phyloP scores from a whole-genome alignment of 208 protist genomes.

The Balamuthia mandrillaris region DNA sequence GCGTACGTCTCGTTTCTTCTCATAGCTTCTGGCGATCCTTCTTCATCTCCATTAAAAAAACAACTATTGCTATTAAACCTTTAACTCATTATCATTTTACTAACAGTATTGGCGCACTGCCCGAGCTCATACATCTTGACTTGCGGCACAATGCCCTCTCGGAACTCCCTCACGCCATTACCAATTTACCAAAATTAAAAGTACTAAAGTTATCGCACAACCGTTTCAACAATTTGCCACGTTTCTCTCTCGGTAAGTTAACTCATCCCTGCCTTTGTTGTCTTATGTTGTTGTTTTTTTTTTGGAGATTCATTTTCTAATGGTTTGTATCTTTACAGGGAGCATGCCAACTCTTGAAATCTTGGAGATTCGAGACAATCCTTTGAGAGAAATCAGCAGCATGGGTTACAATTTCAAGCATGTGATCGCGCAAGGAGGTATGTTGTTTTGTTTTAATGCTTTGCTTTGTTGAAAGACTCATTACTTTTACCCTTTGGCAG shows the following conservation, averaged over 20 bases:
- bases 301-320: not conserved
- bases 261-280: not conserved
- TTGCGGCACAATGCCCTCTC: slow-evolving; percentile 4
- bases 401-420: too few species aligned
- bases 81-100: too few species aligned
- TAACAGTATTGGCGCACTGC: slow-evolving; percentile 23
- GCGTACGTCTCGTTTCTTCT: too few species aligned
- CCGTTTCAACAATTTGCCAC: slow-evolving; percentile 19
- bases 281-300: not conserved
- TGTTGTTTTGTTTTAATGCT: too few species aligned
- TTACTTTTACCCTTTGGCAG: too few species aligned
- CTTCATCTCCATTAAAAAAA: too few species aligned
- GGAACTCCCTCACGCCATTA: slow-evolving; percentile 13
- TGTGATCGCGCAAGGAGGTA: too few species aligned
- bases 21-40: too few species aligned
- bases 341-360: slow-evolving; percentile 4
- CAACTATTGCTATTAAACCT: not conserved
- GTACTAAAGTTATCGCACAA: not conserved
- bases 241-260: not conserved
- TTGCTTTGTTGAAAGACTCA: too few species aligned
- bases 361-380: slow-evolving; percentile 36
- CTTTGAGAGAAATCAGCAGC: slow-evolving; percentile 3
- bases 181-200: slow-evolving; percentile 7
- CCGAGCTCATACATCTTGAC: not conserved
- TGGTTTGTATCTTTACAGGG: not conserved